Percentiles rank a stretch among this genome's conserved stretches.
Conservation (phyloP, 768 basidiomycete species). For the Mycena alexandri region DNA sequence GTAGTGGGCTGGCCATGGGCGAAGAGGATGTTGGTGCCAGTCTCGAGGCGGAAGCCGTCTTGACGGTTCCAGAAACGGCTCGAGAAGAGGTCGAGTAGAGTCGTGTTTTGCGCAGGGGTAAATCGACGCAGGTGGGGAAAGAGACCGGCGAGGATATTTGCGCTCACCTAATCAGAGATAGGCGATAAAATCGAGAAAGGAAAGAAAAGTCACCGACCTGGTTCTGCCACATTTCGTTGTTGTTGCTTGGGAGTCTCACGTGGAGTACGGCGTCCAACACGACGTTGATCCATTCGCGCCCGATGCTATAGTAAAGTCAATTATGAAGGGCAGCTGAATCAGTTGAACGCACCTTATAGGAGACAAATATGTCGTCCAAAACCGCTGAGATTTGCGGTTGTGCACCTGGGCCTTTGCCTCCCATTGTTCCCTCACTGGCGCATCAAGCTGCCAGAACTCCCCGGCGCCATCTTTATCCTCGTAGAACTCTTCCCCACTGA, state of each 20-base stretch:
- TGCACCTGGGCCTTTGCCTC: conserved; percentile 26
- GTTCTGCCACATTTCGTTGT: conserved; percentile 26
- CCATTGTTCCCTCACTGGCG: conserved; percentile 18
- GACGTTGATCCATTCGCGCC: conserved; percentile 27
- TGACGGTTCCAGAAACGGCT: conserved; percentile 8
- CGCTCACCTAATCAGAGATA: conserved; percentile 16
- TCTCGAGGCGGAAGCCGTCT: conserved; percentile 24
- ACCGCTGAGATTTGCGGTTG: conserved; percentile 29
- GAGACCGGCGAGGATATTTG: conserved; percentile 32
- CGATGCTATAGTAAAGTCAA: conserved; percentile 20
- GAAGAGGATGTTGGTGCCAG: conserved; percentile 25
- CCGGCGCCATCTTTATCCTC: background rate
- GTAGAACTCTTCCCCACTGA: conserved; percentile 21
- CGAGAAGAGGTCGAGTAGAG: conserved; percentile 31
- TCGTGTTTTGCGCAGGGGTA: conserved; percentile 34
- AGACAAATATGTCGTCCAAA: conserved; percentile 30
- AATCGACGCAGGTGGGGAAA: conserved; percentile 30
- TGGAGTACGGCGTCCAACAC: conserved; percentile 31
- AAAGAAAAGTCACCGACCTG: conserved; percentile 17
- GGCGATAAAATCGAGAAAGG: background rate
- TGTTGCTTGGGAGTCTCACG: conserved; percentile 20
- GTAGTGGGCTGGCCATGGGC: conserved; percentile 20
- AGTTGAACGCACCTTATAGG: conserved; percentile 16
- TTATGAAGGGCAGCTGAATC: background rate
- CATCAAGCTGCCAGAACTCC: conserved; percentile 24